Conservation (phyloP, 257 asterid species). For the Verbena officinalis region DNA sequence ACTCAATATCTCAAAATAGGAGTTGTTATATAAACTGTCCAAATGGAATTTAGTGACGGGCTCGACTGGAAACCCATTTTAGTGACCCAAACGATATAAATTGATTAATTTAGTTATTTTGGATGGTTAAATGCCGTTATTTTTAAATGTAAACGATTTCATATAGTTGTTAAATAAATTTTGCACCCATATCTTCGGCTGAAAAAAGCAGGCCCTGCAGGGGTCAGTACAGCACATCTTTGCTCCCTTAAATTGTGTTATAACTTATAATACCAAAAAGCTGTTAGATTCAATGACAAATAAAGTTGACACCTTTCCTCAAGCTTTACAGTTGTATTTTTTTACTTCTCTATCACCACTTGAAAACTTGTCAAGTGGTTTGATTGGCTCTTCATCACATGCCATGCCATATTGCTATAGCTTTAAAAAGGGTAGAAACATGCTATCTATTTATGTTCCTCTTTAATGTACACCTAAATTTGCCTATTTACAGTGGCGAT, state of each 20-base stretch:
- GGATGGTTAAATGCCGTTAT: too few relatives aligned
- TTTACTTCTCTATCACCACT: background rate
- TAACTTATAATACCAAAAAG: too few relatives aligned
- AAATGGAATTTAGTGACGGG: too few relatives aligned
- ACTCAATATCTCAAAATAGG: too few relatives aligned
- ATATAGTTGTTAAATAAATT: too few relatives aligned
- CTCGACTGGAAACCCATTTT: too few relatives aligned
- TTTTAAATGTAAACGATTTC: too few relatives aligned
- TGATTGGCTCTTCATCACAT: background rate
- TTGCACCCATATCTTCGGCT: background rate
- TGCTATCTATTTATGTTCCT: slow-evolving; percentile 2
- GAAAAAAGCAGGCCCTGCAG: background rate
- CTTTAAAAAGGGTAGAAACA: too few relatives aligned
- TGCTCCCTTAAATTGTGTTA: slow-evolving; percentile 6
- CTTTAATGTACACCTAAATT: background rate
- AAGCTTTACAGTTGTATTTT: slow-evolving; percentile 31
- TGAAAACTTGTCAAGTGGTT: slow-evolving; percentile 16
- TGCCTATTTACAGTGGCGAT: background rate
- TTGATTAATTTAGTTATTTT: too few relatives aligned
- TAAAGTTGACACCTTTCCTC: slow-evolving; percentile 27
- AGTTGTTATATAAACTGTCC: too few relatives aligned
- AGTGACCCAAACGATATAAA: too few relatives aligned
- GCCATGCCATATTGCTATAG: too few relatives aligned
- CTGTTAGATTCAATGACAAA: slow-evolving; percentile 1
- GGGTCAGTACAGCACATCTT: background rate